Base-by-base conservation (phyloP, 176 grass and related monocot genomes). In the Carex cristatella region DNA sequence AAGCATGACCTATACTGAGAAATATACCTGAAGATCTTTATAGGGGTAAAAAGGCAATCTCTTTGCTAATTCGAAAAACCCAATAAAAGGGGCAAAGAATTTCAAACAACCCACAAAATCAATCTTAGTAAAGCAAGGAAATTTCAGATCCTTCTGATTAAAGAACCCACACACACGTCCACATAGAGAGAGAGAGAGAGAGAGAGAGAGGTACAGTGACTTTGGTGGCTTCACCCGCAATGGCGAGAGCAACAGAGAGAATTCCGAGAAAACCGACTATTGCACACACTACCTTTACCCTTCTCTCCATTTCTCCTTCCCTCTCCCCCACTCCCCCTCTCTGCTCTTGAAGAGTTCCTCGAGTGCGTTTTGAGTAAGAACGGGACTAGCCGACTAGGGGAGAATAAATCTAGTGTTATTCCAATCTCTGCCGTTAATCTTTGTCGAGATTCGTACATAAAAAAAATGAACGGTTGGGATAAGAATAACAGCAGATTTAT, bases 191-290 rank as follows among this genome's bases (percentile, higher is more conserved):
- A 80, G 14, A 33, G 44, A 48, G 31, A 81, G 32, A 81, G 58
- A 83, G 37, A 83, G 23, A 67, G 81, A 68, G 42, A 51, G 28
- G 12, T 87, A 91, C 90, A 81, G 82, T 84, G 65, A 89, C 63
- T 85, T 83, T 86, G 62, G 87, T 91, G 58, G 75, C 87, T 82
- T 91, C 87, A 15, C 84, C 90, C 18, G 90, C 90, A 5, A 91
- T 84, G 42, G 82, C 90, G 27, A 91, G 90, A 23, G 74, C 80
- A 27, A 81, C 80, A 10, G 90, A 91, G 14, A 88, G 61, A 33
- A 89, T 19, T 5, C 87, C 87, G 4, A 91, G 87, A 55, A 91
- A 85, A 7, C 81, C 56, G 46, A 87, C 81, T 4, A 77, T 19
- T 2, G 33, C 72, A 56, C 90, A 91, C 71, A 91, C 81, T 42